Evolutionary conservation across 805 yeast genomes (phyloP).

Genomic region (Suhomyces vadensis): DNA sequence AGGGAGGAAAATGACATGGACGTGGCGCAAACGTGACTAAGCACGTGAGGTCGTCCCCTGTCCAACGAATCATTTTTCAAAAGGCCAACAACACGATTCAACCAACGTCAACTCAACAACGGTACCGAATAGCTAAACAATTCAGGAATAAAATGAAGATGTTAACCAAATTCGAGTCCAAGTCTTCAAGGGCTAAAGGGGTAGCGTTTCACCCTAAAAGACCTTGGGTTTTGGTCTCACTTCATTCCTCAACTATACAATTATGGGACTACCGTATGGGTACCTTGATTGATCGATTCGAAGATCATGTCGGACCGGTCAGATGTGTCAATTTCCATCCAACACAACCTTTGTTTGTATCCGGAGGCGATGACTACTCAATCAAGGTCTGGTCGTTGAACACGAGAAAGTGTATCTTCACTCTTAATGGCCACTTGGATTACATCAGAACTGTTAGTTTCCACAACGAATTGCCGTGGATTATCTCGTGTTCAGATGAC

Average conservation of each 20-base stretch:
- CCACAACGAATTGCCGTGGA: slow-evolving; percentile 97
- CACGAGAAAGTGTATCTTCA: slow-evolving; percentile 87
- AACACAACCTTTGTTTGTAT: slow-evolving; percentile 93
- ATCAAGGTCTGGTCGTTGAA: slow-evolving; percentile 95
- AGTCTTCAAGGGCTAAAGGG: slow-evolving; percentile 96
- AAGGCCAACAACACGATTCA: slow-evolving; percentile 8
- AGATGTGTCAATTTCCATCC: slow-evolving; percentile 96
- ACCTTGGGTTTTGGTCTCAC: slow-evolving; percentile 95
- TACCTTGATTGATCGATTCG: slow-evolving; percentile 90
- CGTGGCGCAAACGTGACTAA: slow-evolving; percentile 1
- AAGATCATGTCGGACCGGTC: slow-evolving; percentile 98
- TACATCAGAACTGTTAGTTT: slow-evolving; percentile 91
- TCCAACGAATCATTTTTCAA: slow-evolving; percentile 4
- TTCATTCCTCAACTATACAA: slow-evolving; percentile 97
- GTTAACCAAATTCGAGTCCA: slow-evolving; percentile 80
- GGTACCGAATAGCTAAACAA: too few relatives aligned
- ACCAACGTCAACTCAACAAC: too few relatives aligned
- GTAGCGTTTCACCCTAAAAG: slow-evolving; percentile 95
- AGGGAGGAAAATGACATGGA: background rate
- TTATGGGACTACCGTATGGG: slow-evolving; percentile 99
- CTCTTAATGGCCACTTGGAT: slow-evolving; percentile 91
- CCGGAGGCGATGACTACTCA: slow-evolving; percentile 96
- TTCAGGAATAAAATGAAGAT: slow-evolving; percentile 22
- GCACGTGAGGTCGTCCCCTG: background rate
- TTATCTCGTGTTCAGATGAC: slow-evolving; percentile 93